Base-by-base conservation (phyloP, 139 green algal species). In the Zygnema circumcarinatum region DNA sequence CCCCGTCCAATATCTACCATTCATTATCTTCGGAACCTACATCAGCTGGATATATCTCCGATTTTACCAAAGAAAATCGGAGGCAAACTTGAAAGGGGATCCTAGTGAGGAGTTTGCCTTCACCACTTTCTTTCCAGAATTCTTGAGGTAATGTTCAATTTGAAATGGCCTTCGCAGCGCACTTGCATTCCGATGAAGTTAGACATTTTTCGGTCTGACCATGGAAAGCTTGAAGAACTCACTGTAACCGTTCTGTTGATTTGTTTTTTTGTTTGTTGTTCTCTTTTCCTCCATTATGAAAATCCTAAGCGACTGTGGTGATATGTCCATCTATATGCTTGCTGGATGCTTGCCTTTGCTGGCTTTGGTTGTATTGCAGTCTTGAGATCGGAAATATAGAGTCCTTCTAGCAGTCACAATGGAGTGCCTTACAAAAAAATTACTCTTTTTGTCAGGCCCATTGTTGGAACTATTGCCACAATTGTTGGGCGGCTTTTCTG, bases 11-110 rank as follows among this genome's bases (percentile, higher is more conserved):
- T 76, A 81, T 2, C 67, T 98, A 22, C 93, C 94, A 0, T 98
- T 98, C 83, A 84, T 96, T 0, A 7, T 95, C 0, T 92, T 94
- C 47, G 96, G 95, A 35, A 93, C 92, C 0, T 98, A 97, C 89
- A 74, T 69, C 0, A 78, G 91, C 20, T 98, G 96, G 96, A 31
- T 98, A 25, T 98, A 98, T 90, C 93, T 98, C 16, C 94, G 96
- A 21, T 98, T 96, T 91, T 95, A 96, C 82, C 96, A 98, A 81
- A 85, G 75, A 25, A 94, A 96, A 83, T 85, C 94, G 2, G 93
- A 95, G 52, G 88, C 83, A 39, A 67, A 47, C 73, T 69, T 96
- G 62, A 80, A 92, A 39, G 95, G 95, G 7, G 96, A 98, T 74
- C 91, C 93, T 0, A 95, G 86, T 25, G 92, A 96, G 2, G 94